Evolutionary conservation across 768 basidiomycete species (phyloP).

Genomic region (Psilocybe azurescens): DNA sequence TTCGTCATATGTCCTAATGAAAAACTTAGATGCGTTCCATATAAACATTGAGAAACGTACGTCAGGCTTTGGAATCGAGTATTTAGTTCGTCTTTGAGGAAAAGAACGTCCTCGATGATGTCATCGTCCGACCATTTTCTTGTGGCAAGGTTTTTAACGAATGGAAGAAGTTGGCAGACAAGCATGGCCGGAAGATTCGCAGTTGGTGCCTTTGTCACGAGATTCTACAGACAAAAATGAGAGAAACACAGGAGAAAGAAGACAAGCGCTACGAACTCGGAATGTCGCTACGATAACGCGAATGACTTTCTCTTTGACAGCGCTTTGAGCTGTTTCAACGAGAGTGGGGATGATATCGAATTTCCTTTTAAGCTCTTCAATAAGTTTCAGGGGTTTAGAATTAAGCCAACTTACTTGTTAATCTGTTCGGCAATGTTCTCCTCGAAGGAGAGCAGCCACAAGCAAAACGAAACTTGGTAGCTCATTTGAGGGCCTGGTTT

Average conservation of each 20-base stretch:
- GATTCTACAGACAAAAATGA: conserved; percentile 58
- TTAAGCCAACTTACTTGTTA: conserved; percentile 67
- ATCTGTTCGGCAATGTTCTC: conserved; percentile 82
- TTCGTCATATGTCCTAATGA: conserved; percentile 89
- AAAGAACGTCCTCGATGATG: conserved; percentile 89
- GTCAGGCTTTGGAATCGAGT: conserved; percentile 87
- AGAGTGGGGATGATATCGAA: conserved; percentile 90
- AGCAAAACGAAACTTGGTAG: conserved; percentile 91
- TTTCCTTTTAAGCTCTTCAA: conserved; percentile 54
- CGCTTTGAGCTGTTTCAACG: conserved; percentile 82
- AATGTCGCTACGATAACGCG: conserved; percentile 93
- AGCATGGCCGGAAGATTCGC: conserved; percentile 95
- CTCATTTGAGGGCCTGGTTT: conserved; percentile 91
- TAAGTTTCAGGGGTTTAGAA: background rate
- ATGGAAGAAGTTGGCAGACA: conserved; percentile 84
- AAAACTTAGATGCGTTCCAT: background rate
- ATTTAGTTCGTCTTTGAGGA: conserved; percentile 86
- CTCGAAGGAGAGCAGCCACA: conserved; percentile 96
- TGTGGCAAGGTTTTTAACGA: conserved; percentile 79
- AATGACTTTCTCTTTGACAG: conserved; percentile 97
- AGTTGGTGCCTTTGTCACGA: conserved; percentile 86
- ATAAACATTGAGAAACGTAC: conserved; percentile 47
- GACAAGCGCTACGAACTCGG: conserved; percentile 50
- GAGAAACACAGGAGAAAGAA: background rate
- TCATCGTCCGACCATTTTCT: conserved; percentile 97